Conservation (phyloP, 116 monocot genomes). For the Thalassia testudinum region DNA sequence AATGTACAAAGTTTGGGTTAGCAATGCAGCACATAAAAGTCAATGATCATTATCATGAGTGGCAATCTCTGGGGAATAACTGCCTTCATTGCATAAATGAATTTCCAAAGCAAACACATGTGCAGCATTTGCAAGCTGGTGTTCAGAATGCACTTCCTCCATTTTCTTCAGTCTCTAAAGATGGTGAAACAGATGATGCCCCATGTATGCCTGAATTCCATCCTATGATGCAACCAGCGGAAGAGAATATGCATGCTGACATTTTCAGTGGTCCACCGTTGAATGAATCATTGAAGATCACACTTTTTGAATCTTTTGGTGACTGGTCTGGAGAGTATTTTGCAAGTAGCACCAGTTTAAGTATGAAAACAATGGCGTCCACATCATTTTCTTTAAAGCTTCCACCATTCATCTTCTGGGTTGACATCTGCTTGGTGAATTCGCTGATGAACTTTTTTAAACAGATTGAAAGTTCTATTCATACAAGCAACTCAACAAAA, state of each 20-base stretch:
- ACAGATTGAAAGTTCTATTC: slow-evolving; percentile 31
- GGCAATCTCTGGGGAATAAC: not conserved
- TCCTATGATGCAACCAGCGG: slow-evolving; percentile 2
- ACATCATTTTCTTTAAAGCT: slow-evolving; percentile 43
- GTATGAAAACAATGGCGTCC: slow-evolving; percentile 15
- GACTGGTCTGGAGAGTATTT: slow-evolving; percentile 29
- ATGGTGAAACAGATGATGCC: not conserved
- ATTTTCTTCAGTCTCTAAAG: slow-evolving; percentile 14
- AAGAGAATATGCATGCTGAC: slow-evolving; percentile 1
- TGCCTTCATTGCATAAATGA: slow-evolving; percentile 2
- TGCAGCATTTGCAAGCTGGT: slow-evolving; percentile 22
- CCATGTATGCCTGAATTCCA: not conserved
- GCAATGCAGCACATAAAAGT: slow-evolving; percentile 45
- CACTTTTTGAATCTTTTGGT: slow-evolving; percentile 62
- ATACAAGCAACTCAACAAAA: slow-evolving; percentile 3
- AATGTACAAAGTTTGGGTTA: slow-evolving; percentile 39
- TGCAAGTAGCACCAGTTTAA: slow-evolving; percentile 21
- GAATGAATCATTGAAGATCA: slow-evolving; percentile 27
- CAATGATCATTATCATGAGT: slow-evolving; percentile 27
- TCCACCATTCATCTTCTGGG: slow-evolving; percentile 65
- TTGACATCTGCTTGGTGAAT: slow-evolving; percentile 54
- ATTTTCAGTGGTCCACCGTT: not conserved
- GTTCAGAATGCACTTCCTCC: slow-evolving; percentile 44
- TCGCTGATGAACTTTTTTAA: slow-evolving; percentile 31
- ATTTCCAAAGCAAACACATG: slow-evolving; percentile 7